Conservation (phyloP, 2,329 filamentous ascomycete genomes). For the Didymella sp. region DNA sequence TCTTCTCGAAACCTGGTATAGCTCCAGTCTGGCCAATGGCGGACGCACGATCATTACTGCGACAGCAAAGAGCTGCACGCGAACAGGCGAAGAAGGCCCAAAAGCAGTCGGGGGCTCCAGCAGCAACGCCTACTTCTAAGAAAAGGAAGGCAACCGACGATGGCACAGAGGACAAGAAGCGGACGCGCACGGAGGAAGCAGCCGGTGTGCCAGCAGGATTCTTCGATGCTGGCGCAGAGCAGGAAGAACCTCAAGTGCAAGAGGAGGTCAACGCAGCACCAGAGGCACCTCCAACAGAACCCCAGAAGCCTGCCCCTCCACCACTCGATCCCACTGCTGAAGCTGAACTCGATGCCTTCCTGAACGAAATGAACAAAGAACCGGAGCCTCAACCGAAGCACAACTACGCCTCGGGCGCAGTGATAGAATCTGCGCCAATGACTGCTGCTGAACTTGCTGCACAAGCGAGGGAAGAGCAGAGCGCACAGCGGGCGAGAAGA, state of each 20-base stretch:
- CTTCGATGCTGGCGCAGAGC: conserved; percentile 40
- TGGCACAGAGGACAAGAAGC: conserved; percentile 39
- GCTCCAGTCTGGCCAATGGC: conserved; percentile 36
- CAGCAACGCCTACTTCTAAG: conserved; percentile 39
- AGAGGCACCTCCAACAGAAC: conserved; percentile 15
- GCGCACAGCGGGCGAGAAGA: conserved; percentile 49
- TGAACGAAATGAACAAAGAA: conserved; percentile 69
- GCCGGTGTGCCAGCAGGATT: conserved; percentile 46
- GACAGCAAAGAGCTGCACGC: conserved; percentile 49
- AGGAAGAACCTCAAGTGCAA: conserved; percentile 16
- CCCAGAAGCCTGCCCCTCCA: conserved; percentile 12
- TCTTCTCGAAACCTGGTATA: neutral
- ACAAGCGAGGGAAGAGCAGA: conserved; percentile 55
- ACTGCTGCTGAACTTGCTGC: conserved; percentile 56
- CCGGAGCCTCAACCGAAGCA: conserved; percentile 86
- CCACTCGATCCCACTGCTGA: conserved; percentile 33
- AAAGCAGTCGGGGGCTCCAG: conserved; percentile 40
- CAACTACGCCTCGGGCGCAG: conserved; percentile 44
- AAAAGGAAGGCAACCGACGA: conserved; percentile 48
- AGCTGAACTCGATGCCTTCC: conserved; percentile 63
- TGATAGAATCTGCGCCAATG: conserved; percentile 57
- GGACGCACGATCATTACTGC: conserved; percentile 49
- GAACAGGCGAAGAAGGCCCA: conserved; percentile 43
- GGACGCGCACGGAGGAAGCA: conserved; percentile 43
- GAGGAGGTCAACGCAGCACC: conserved; percentile 5